These are phyloP conservation scores for Malassezia brasiliensis DNA, from an alignment of 1,284 basidiomycete genomes.

Conservation along the genomic window DNA sequence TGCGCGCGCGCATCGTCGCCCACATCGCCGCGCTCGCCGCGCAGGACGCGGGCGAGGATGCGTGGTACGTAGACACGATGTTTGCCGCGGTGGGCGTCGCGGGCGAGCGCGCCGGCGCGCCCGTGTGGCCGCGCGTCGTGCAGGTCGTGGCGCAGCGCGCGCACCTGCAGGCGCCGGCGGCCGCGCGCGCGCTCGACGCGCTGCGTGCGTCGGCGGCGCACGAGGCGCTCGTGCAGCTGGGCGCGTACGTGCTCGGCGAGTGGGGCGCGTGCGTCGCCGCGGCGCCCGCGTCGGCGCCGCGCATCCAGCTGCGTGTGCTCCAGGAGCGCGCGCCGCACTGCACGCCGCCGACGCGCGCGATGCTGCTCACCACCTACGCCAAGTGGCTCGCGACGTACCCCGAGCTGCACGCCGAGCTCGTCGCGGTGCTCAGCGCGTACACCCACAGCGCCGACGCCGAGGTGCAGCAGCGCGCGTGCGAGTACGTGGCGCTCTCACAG, in stretches of 20 bases:
- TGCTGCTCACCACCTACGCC: conserved; percentile 91
- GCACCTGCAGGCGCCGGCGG: conserved; percentile 91
- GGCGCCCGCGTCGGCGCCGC: conserved; percentile 79
- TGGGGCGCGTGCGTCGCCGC: conserved; percentile 89
- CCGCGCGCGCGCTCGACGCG: conserved; percentile 80
- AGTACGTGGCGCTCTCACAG: conserved; percentile 39
- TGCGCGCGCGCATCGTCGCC: conserved; percentile 94
- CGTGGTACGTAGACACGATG: conserved; percentile 59
- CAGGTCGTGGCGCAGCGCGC: conserved; percentile 85
- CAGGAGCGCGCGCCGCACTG: conserved; percentile 95
- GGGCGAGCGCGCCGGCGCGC: conserved; percentile 94
- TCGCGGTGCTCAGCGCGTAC: conserved; percentile 65
- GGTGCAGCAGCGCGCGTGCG: conserved; percentile 88
- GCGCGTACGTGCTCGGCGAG: conserved; percentile 88
- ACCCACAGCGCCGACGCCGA: conserved; percentile 88
- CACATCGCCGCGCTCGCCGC: conserved; percentile 98
- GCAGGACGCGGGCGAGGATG: conserved; percentile 71
- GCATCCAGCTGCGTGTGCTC: conserved; percentile 85
- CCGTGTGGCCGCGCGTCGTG: conserved; percentile 97
- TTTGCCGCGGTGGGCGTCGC: conserved; percentile 88
- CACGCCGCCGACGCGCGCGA: conserved; percentile 77
- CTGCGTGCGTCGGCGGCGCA: conserved; percentile 62
- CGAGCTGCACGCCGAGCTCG: conserved; percentile 85
- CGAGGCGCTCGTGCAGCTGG: conserved; percentile 94
- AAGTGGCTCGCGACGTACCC: conserved; percentile 99